phyloP scores from a whole-genome alignment of 441 rosid genomes.

The Theobroma grandiflorum region DNA sequence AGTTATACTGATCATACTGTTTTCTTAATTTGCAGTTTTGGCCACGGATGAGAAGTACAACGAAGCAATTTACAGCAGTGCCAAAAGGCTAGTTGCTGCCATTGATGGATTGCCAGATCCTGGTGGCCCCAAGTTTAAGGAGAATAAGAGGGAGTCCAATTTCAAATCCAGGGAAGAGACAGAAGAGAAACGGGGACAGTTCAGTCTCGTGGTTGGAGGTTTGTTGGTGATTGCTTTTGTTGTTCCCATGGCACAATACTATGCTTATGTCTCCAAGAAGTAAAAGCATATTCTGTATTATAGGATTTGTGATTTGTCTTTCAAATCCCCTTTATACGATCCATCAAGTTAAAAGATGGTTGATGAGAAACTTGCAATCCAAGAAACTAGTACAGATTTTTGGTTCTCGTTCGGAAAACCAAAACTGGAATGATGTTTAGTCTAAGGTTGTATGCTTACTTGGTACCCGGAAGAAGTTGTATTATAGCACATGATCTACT shows the following conservation, averaged over 20 bases:
- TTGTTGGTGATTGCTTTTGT: conserved; percentile 90
- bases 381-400: conserved; percentile 35
- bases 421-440: conserved; percentile 15
- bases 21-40: conserved; percentile 61
- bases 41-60: conserved; percentile 97
- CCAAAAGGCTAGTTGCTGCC: conserved; percentile 86
- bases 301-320: conserved; percentile 22
- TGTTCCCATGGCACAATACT: conserved; percentile 98
- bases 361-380: conserved; percentile 36
- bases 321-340: conserved; percentile 40
- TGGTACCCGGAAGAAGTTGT: neutral
- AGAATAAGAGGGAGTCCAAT: conserved; percentile 88
- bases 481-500: neutral
- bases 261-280: conserved; percentile 90
- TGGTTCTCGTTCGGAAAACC: conserved; percentile 30
- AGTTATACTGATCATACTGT: conserved; percentile 2
- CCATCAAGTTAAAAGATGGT: conserved; percentile 33
- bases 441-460: neutral
- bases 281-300: conserved; percentile 36
- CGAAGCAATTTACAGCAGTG: conserved; percentile 83
- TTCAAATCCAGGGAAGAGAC: conserved; percentile 90
- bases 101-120: conserved; percentile 96
- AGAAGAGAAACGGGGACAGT: conserved; percentile 94
- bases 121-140: conserved; percentile 76
- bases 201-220: conserved; percentile 93